Evolutionary conservation across 495 filamentous ascomycete genomes (phyloP).

Genomic region (Jackrogersella multiformis): DNA sequence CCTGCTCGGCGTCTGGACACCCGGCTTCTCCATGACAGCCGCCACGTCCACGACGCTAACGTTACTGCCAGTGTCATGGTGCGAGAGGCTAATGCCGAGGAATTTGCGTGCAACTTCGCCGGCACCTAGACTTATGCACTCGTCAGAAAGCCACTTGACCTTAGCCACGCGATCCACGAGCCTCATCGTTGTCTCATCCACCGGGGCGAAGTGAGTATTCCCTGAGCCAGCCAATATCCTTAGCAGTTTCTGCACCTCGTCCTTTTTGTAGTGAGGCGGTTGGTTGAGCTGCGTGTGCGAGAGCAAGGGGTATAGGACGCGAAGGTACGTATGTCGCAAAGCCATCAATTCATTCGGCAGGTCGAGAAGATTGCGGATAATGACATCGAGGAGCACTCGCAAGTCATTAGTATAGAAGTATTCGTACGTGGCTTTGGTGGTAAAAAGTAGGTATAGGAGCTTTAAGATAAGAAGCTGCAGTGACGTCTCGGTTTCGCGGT

Average conservation of each 20-base stretch:
- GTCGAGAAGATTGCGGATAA: slow-evolving; percentile 94
- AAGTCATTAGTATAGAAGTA: slow-evolving; percentile 99
- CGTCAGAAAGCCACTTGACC: slow-evolving; percentile 79
- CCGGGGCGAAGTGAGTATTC: slow-evolving; percentile 86
- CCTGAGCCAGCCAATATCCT: slow-evolving; percentile 67
- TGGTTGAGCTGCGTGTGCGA: slow-evolving; percentile 88
- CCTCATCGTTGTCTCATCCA: slow-evolving; percentile 87
- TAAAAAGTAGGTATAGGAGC: slow-evolving; percentile 93
- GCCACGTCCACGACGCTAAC: slow-evolving; percentile 82
- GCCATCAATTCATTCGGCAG: slow-evolving; percentile 81
- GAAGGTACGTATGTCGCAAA: slow-evolving; percentile 95
- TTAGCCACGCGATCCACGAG: slow-evolving; percentile 82
- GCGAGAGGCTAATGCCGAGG: slow-evolving; percentile 61
- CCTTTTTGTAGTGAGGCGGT: slow-evolving; percentile 88
- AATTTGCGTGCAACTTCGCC: slow-evolving; percentile 58
- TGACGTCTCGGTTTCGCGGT: slow-evolving; percentile 93
- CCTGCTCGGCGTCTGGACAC: slow-evolving; percentile 82
- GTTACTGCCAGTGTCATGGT: slow-evolving; percentile 59
- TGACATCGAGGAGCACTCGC: slow-evolving; percentile 91
- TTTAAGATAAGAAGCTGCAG: slow-evolving; percentile 95
- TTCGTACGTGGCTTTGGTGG: slow-evolving; percentile 87
- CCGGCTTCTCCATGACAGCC: slow-evolving; percentile 81
- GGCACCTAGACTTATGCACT: slow-evolving; percentile 45
- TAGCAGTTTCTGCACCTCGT: slow-evolving; percentile 82
- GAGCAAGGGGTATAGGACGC: slow-evolving; percentile 89